These are phyloP conservation scores for Sarcodon aspratus DNA, from an alignment of 768 basidiomycete genomes.

Conservation along the genomic window DNA sequence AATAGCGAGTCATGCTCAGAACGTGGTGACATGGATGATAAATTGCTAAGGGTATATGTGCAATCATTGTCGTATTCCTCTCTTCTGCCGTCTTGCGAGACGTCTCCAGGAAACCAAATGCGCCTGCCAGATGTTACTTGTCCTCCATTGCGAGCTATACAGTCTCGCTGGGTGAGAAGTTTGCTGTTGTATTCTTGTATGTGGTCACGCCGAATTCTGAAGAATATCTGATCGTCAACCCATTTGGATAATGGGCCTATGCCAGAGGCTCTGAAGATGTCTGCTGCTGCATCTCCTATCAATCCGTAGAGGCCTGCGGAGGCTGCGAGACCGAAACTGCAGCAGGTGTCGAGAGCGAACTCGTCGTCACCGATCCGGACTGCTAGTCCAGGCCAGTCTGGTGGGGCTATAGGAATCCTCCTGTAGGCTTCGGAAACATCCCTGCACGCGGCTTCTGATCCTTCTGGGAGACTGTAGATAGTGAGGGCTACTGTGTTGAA, in stretches of 20 bases:
- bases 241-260: constrained; percentile 7
- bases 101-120: constrained; percentile 16
- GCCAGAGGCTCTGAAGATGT: constrained; percentile 1
- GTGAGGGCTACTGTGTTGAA: constrained; percentile 21
- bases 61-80: constrained; percentile 25
- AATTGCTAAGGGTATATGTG: constrained; percentile 8
- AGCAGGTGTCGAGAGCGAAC: constrained; percentile 4
- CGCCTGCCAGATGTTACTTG: not conserved
- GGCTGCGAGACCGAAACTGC: constrained; percentile 1
- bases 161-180: no score
- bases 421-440: constrained; percentile 31
- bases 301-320: not conserved
- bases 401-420: constrained; percentile 15
- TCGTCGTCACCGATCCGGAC: constrained; percentile 4
- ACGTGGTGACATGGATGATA: constrained; percentile 11
- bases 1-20: constrained; percentile 10
- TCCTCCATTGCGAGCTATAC: constrained; percentile 2
- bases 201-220: constrained; percentile 1
- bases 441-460: constrained; percentile 20
- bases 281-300: constrained; percentile 3
- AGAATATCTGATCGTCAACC: constrained; percentile 7
- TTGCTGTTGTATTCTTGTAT: constrained; percentile 6
- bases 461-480: constrained; percentile 23
- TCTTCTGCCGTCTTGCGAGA: constrained; percentile 4
- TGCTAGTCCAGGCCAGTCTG: constrained; percentile 25